Evolutionary conservation across 768 basidiomycete species (phyloP).

Genomic region (Fibroporia radiculosa): DNA sequence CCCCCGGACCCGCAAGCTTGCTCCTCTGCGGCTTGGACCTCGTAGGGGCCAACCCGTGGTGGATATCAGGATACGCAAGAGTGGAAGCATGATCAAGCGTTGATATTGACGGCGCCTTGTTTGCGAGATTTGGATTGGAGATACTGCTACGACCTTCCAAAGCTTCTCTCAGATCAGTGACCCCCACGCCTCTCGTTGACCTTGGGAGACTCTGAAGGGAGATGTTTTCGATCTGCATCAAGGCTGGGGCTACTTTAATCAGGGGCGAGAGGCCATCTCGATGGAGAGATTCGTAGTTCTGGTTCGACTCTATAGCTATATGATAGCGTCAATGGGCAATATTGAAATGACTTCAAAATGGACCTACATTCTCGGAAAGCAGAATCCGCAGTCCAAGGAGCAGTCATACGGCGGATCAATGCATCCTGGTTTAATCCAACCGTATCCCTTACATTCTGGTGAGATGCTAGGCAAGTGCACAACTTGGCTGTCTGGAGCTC

Average conservation of each 20-base stretch:
- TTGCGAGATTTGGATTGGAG: constrained; percentile 64
- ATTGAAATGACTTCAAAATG: neutral
- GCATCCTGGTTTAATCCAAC: constrained; percentile 54
- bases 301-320: constrained; percentile 48
- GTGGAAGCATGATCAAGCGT: constrained; percentile 66
- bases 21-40: constrained; percentile 47
- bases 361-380: constrained; percentile 72
- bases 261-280: constrained; percentile 68
- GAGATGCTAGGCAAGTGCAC: constrained; percentile 50
- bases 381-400: constrained; percentile 64
- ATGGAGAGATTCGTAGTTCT: constrained; percentile 47
- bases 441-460: constrained; percentile 48
- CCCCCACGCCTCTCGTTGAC: constrained; percentile 75
- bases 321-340: neutral
- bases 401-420: constrained; percentile 45
- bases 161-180: constrained; percentile 82
- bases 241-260: constrained; percentile 71
- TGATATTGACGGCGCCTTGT: constrained; percentile 63
- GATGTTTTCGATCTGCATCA: constrained; percentile 89
- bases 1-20: constrained; percentile 45
- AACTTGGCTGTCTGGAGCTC: constrained; percentile 43
- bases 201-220: constrained; percentile 80
- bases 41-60: constrained; percentile 41
- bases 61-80: constrained; percentile 25
- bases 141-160: constrained; percentile 78